These are phyloP conservation scores for Chernovozyma aurita DNA, from an alignment of 1,139 yeast species.

Conservation along the genomic window DNA sequence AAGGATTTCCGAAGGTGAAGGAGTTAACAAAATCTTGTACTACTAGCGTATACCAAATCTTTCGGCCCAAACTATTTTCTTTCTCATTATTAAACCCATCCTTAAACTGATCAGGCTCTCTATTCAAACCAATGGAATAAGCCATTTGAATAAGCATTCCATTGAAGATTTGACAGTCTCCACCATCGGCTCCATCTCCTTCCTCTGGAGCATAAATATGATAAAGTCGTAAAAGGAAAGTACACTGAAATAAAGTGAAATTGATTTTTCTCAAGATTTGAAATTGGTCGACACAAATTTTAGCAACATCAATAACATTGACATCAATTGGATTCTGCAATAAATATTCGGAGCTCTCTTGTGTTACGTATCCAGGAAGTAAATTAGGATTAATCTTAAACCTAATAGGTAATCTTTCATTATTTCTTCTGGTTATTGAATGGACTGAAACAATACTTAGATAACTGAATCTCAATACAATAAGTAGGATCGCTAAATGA, in stretches of 20 bases:
- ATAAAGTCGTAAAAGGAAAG: slow-evolving; percentile 22
- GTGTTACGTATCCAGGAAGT: slow-evolving; percentile 4
- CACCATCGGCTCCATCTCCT: slow-evolving; percentile 19
- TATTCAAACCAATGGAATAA: slow-evolving; percentile 45
- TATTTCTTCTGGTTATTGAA: slow-evolving; percentile 8
- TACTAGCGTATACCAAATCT: slow-evolving; percentile 48
- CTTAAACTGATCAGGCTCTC: slow-evolving; percentile 42
- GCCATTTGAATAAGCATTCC: slow-evolving; percentile 48
- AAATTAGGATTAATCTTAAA: slow-evolving; percentile 5
- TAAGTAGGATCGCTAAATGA: slow-evolving; percentile 13
- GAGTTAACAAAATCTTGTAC: slow-evolving; percentile 30
- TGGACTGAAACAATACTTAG: slow-evolving; percentile 20
- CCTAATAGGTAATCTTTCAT: neutral
- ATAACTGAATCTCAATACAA: slow-evolving; percentile 20
- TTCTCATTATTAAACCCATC: slow-evolving; percentile 21
- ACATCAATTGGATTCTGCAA: slow-evolving; percentile 27
- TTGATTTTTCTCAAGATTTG: slow-evolving; percentile 35
- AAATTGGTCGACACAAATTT: slow-evolving; percentile 23
- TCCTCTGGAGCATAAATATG: slow-evolving; percentile 27
- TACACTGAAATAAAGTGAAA: slow-evolving; percentile 39
- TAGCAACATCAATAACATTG: slow-evolving; percentile 23
- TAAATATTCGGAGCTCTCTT: slow-evolving; percentile 16
- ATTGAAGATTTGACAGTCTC: slow-evolving; percentile 36
- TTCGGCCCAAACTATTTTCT: slow-evolving; percentile 40
- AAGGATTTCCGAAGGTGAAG: slow-evolving; percentile 37